Base-by-base conservation (phyloP, 352 stramenopile species). In the Phytopythium chamaehyphon region DNA sequence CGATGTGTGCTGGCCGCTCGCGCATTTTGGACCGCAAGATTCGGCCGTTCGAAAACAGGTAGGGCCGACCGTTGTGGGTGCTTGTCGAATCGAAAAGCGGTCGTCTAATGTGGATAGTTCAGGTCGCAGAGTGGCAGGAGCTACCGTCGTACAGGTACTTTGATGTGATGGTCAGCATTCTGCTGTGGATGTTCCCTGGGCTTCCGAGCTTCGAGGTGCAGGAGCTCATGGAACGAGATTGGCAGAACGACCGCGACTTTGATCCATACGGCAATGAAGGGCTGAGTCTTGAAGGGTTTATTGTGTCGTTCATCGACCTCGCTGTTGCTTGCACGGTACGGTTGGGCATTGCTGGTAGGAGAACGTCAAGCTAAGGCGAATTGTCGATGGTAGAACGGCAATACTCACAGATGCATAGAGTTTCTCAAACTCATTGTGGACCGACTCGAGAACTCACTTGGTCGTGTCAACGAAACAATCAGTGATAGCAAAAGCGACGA, bases 141-240 rank as follows among this genome's bases (percentile, higher is more conserved):
- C 61, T 86, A 9, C 57, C 67, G 33, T 24, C 54, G 38, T 49
- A 73, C 14, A 76, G 82, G 40, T 86, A 86, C 40, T 74, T 67
- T 24, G 54, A 51, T 26, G 70, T 86, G 40, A 72, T 63, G 40
- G 62, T 68, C 57, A 66, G 69, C 37, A 45, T 72, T 4, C 40
- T 86, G 11, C 54, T 75, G 40, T 86, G 75, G 75, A 48, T 83
- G 1, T 79, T 83, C 47, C 72, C 75, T 0, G 70, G 71, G 1
- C 55, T 86, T 3, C 73, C 70, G 3, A 53, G 48, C n/a, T 65
- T 60, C 59, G 63, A 81, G 48, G 61, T 61, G 14, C 65, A 82
- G 42, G 61, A 71, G 4, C 55, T 76, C 11, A 59, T 64, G 7
- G 57, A 71, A 23, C 47, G 52, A 0, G 75, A 84, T 44, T 86